Evolutionary conservation across 306 rosid species (phyloP), one percentile per base, ranked within the genome.

Genomic region (Prunus mume): DNA sequence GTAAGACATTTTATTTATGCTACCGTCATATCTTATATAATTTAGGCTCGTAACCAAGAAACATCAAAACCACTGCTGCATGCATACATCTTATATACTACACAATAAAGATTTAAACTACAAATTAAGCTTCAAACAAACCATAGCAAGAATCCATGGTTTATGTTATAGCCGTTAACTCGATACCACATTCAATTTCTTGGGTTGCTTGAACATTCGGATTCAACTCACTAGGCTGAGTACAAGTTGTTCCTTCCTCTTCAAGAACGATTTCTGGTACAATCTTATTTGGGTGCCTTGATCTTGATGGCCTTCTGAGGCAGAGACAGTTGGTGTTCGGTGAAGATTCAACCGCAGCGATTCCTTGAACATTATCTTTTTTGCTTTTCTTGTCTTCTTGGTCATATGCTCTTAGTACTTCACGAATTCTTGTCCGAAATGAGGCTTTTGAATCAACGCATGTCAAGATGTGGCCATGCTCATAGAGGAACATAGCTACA

Each of bases 381-480:
- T 12, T 17, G 20, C n/a, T 62, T 4, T 74, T 38, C 27, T 24
- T 49, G 52, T 75, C 77, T 20, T 51, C 52, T 64, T 54, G 56
- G 18, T 71, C 72, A 15, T 49, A 72, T 8, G 63, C 25, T 78
- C 41, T 50, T 4, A 64, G 24, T 19, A 62, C 25, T 25, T 15
- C 45, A 20, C 50, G 20, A 51, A 84, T 58, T 69, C 79, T 84
- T 52, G 22, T 60, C 79, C 88, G 58, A 4, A 83, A 57, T 28
- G 96, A 63, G 68, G 80, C 17, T 45, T 50, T 63, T 0, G 80
- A 12, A 76, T 71, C 64, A 30, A 28, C 15, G 27, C 14, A 12
- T 12, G 28, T 9, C 41, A 78, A 64, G 17, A 71, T 65, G 64
- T 85, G 78, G 49, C 57, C 83, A 1, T 87, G 79, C 58, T 84